Base-by-base conservation (phyloP, 306 rosid species). In the Mimosa pudica region DNA sequence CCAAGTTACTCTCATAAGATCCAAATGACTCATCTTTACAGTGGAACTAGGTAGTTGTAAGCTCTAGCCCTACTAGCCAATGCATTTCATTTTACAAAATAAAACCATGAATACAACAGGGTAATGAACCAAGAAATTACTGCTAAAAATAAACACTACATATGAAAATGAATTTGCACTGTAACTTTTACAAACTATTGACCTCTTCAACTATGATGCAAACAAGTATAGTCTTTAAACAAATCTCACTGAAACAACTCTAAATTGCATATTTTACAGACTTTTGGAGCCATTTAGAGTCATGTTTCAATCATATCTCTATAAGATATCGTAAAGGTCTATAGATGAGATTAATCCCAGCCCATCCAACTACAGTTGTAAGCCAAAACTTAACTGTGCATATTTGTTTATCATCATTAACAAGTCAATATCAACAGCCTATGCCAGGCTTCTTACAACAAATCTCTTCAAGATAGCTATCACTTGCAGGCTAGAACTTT, bases 291-390 rank as follows among this genome's bases (percentile, higher is more conserved):
- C 61, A 16, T 16, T 2, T 2, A 49, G 42, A 38, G 42, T 38
- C 5, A 38, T 49, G 55, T 30, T 75, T 75, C 24, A 61, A 62
- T 18, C 7, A 6, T 76, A 35, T 57, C 20, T 46, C 74, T 45
- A 20, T 1, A 17, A 67, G 38, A 45, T 6, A 30, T 6, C 46
- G 17, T 71, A 54, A 74, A 76, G 44, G 72, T 61, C 62, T 62
- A 42, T 3, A 65, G 65, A 42, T 14, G 24, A 4, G 8, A 58
- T 17, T 49, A 77, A 62, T 75, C 66, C 67, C 36, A 73, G 73
- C n/a, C 46, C 69, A 7, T 77, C 51, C 57, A 73, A 73, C 58
- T 16, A 38, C 72, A 65, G 76, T 65, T 63, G 65, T 33, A 69
- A 9, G 74, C 64, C 32, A 20, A 14, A 18, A 30, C 71, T 35